These are phyloP conservation scores for Podospora sp. DNA, from an alignment of 495 filamentous ascomycete species.

Conservation along the genomic window DNA sequence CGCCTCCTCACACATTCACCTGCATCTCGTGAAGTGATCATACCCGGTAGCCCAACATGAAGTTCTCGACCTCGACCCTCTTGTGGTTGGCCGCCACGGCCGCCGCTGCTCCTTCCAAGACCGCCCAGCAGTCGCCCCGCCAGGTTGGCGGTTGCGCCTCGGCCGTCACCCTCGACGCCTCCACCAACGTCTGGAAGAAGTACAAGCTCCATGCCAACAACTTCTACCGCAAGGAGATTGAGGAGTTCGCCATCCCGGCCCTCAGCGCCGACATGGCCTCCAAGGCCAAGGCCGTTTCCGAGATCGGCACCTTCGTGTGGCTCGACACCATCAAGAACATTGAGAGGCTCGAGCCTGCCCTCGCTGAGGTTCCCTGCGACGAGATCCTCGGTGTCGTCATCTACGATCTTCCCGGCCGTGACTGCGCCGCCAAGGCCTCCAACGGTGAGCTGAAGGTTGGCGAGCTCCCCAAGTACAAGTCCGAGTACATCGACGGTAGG, in stretches of 20 bases:
- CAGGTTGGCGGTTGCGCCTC: constrained; percentile 46
- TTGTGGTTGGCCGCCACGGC: constrained; percentile 48
- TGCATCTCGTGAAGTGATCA: constrained; percentile 20
- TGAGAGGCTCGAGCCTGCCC: constrained; percentile 57
- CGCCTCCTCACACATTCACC: constrained; percentile 23
- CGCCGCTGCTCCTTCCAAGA: constrained; percentile 44
- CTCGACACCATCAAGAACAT: constrained; percentile 65
- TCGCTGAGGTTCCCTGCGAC: constrained; percentile 57
- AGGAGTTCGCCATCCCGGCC: constrained; percentile 45
- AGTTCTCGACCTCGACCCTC: constrained; percentile 44
- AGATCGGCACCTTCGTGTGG: constrained; percentile 72
- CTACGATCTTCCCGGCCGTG: constrained; percentile 77
- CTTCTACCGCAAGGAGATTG: constrained; percentile 58
- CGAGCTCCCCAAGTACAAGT: constrained; percentile 66
- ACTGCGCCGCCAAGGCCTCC: constrained; percentile 75
- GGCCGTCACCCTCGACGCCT: constrained; percentile 54
- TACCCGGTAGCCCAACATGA: constrained; percentile 44
- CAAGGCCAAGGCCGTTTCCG: constrained; percentile 56
- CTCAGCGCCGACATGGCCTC: constrained; percentile 44
- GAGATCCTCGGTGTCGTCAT: constrained; percentile 68
- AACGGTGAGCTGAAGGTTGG: constrained; percentile 74
- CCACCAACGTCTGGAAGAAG: constrained; percentile 55
- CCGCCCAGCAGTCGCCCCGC: constrained; percentile 32
- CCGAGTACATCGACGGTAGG: constrained; percentile 67
- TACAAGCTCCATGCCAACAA: constrained; percentile 60